Evolutionary conservation across 1,139 yeast genomes (phyloP), one percentile per base, ranked within the genome.

Genomic region (Scheffersomyces quercinus): DNA sequence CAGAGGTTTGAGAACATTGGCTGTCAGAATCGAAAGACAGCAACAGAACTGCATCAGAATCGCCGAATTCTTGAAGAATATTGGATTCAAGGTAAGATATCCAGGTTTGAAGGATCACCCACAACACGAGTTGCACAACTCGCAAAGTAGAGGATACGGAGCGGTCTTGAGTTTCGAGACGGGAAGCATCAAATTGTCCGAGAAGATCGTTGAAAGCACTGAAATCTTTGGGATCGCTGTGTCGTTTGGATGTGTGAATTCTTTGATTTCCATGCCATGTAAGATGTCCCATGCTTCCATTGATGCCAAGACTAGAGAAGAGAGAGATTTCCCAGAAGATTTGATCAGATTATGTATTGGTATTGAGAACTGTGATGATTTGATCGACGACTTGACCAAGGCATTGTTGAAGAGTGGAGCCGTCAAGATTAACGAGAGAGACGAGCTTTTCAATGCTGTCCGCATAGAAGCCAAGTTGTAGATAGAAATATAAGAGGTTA

Each of bases 241-340:
- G 4, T 87, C 96, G 5, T 91, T 91, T 67, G 98, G 98, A 14
- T 87, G 96, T 64, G 97, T 91, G 45, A 88, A 89, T 67, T 88
- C 96, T 14, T 75, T 91, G 57, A 88, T 91, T 46, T 86, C 95
- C 38, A 81, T 90, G 85, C 97, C 97, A 10, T 88, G 97, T 65
- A 82, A 82, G 64, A 90, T 90, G 97, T 88, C 96, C 2, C 97
- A 90, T 61, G 97, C 97, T n/a, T 85, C 96, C 5, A 90, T 91
- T 51, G 97, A 89, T 58, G 85, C 90, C 32, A 82, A 87, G 58
- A 84, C 90, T 7, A 79, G 97, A 62, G 83, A 84, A 47, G 96
- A 87, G 64, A 79, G 97, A 60, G 89, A 84, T 34, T 83, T 90
- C 68, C 97, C 97, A 2, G 97, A 90, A 65, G 97, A 91, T 63